Percentiles rank a stretch among this genome's conserved stretches.
Evolutionary conservation across 2,329 filamentous ascomycete genomes (phyloP).

Genomic region (Chaetothyriales sp.): DNA sequence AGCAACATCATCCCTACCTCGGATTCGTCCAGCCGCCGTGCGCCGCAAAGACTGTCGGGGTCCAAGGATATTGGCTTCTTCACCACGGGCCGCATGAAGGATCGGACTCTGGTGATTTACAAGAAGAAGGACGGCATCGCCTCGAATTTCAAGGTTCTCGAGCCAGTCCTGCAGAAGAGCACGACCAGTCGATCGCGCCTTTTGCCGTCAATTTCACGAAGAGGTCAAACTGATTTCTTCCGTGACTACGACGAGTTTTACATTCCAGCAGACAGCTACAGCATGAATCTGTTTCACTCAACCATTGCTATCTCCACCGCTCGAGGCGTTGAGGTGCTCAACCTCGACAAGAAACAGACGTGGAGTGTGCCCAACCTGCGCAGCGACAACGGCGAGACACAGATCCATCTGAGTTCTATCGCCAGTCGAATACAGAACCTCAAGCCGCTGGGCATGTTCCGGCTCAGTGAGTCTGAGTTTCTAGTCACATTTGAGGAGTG

Average conservation of each 20-base stretch:
- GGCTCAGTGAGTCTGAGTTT: constrained; percentile 82
- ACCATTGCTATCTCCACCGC: constrained; percentile 83
- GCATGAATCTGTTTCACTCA: constrained; percentile 89
- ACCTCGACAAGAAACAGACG: constrained; percentile 89
- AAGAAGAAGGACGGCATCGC: constrained; percentile 87
- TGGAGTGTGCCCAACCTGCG: constrained; percentile 78
- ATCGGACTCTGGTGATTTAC: constrained; percentile 85
- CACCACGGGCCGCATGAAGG: constrained; percentile 91
- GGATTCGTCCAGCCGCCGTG: constrained; percentile 45
- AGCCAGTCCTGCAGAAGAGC: constrained; percentile 87
- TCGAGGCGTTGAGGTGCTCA: constrained; percentile 89
- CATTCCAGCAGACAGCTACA: constrained; percentile 86
- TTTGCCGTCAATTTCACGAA: constrained; percentile 40
- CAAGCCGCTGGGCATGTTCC: constrained; percentile 87
- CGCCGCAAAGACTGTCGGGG: constrained; percentile 77
- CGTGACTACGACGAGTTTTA: constrained; percentile 98
- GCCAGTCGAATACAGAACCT: constrained; percentile 69
- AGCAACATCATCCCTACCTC: constrained; percentile 46
- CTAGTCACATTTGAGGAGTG: constrained; percentile 89
- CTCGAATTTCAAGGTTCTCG: constrained; percentile 87
- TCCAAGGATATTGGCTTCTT: constrained; percentile 94
- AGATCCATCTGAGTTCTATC: constrained; percentile 61
- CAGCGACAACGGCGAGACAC: constrained; percentile 42
- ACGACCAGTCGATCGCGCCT: constrained; percentile 65
- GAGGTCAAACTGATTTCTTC: constrained; percentile 81